Percentiles rank a stretch among this genome's conserved stretches.
Conservation (phyloP, 345 rosid genomes). For the Lepidium didymum region DNA sequence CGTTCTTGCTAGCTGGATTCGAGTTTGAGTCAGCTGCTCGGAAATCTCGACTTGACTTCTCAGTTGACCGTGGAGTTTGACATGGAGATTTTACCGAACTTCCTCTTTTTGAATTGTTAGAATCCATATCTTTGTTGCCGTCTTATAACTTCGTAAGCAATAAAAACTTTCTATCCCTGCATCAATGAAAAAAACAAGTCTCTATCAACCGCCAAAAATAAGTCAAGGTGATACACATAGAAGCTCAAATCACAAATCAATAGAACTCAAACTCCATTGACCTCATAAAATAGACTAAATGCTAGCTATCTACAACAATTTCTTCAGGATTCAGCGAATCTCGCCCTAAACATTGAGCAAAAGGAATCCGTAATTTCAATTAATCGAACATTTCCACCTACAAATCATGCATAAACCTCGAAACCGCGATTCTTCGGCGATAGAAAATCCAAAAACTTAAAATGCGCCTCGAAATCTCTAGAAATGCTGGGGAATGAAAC, state of each 20-base stretch:
- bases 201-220: background rate
- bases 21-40: slow-evolving; percentile 55
- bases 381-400: background rate
- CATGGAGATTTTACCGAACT: slow-evolving; percentile 65
- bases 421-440: background rate
- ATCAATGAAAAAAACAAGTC: background rate
- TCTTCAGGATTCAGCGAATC: background rate
- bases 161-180: slow-evolving; percentile 9
- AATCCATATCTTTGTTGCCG: slow-evolving; percentile 41
- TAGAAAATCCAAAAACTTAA: background rate
- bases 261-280: slow-evolving; percentile 9
- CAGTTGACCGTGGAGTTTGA: slow-evolving; percentile 87
- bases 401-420: background rate
- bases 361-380: background rate
- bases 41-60: slow-evolving; percentile 79
- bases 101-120: slow-evolving; percentile 54
- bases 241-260: background rate
- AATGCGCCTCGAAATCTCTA: background rate
- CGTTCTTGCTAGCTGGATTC: slow-evolving; percentile 49
- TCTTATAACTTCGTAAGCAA: background rate
- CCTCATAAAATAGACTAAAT: background rate
- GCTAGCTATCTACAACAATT: background rate
- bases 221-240: slow-evolving; percentile 12
- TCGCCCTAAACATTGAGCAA: background rate
- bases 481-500: background rate